These are phyloP conservation scores for Cyclocybe cylindracea DNA, from an alignment of 768 basidiomycete genomes.

Conservation along the genomic window DNA sequence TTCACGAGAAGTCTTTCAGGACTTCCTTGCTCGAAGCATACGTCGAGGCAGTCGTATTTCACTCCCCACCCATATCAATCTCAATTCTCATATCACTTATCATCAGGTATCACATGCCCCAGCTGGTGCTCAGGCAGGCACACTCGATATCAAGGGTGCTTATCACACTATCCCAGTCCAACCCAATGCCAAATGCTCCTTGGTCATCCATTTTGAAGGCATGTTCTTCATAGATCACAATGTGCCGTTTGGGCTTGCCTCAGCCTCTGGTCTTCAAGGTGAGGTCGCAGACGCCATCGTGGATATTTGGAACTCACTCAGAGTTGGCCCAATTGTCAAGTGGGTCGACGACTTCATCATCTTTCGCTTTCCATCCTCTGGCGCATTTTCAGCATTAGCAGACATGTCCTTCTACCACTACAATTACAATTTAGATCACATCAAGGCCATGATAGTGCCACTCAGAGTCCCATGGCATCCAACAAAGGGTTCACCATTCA, in stretches of 20 bases:
- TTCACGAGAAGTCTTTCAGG: background rate
- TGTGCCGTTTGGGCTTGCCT: slow-evolving; percentile 23
- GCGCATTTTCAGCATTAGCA: no score
- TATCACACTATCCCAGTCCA: slow-evolving; percentile 29
- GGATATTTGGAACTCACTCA: slow-evolving; percentile 9
- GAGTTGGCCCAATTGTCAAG: slow-evolving; percentile 3
- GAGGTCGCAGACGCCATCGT: slow-evolving; percentile 26
- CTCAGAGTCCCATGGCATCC: no score
- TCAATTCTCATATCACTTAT: slow-evolving; percentile 13
- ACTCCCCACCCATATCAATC: background rate
- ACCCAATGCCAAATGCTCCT: slow-evolving; percentile 23
- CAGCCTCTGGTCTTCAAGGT: slow-evolving; percentile 27
- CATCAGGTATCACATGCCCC: no score
- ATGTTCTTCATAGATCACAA: slow-evolving; percentile 25
- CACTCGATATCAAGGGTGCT: slow-evolving; percentile 36
- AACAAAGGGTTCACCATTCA: no score
- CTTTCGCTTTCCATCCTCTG: slow-evolving; percentile 16
- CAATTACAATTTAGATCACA: no score
- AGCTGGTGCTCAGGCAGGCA: slow-evolving; percentile 31
- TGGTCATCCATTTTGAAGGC: slow-evolving; percentile 18
- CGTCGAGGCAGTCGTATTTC: background rate
- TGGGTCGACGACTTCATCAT: slow-evolving; percentile 29
- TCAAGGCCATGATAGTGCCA: no score
- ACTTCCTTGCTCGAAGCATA: background rate
- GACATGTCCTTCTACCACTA: no score